Evolutionary conservation across 768 basidiomycete species (phyloP), one percentile per base, ranked within the genome.

Genomic region (Mycena galopus): DNA sequence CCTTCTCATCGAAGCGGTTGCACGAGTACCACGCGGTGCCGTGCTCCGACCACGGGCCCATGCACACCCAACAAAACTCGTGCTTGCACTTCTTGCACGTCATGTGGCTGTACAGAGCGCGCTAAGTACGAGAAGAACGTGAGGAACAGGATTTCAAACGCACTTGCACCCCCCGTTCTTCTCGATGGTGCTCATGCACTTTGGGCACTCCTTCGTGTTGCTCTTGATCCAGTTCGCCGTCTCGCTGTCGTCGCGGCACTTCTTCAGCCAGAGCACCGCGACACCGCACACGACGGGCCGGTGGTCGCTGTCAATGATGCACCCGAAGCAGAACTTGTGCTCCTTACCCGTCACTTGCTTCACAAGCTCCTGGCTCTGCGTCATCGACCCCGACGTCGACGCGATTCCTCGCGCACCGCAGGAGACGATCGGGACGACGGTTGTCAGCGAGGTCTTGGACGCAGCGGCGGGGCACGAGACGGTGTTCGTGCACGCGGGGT

Each of bases 81-180:
- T 96, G 91, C 79, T 96, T 97, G 88, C 98, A 99, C 84, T 98
- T 99, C 88, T 98, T 97, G 87, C 98, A 99, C 23, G 97, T 99
- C 97, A 99, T 99, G 82, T 99, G 98, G 87, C 97, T 98, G 74
- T 11, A 47, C 12, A 57, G 73, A 50, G 23, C 30, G 25, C 33
- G 65, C n/a, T 53, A 69, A 63, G 68, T 56, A 44, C 50, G 64
- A 35, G 19, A 67, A 33, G 60, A 50, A 70, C 69, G 57, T 67
- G 69, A 58, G 59, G 50, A 53, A 35, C 70, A 67, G 44, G 55
- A 65, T 51, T 57, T 27, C 4, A 62, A 37, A 92, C 96, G 79
- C 79, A 98, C 96, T 99, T 99, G 96, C 98, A 99, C 16, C 98
- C 98, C 11, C 98, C 98, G 75, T 99, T 99, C 93, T 99, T 99